Conservation (phyloP, 805 yeast species). For the Priceomyces medius region DNA sequence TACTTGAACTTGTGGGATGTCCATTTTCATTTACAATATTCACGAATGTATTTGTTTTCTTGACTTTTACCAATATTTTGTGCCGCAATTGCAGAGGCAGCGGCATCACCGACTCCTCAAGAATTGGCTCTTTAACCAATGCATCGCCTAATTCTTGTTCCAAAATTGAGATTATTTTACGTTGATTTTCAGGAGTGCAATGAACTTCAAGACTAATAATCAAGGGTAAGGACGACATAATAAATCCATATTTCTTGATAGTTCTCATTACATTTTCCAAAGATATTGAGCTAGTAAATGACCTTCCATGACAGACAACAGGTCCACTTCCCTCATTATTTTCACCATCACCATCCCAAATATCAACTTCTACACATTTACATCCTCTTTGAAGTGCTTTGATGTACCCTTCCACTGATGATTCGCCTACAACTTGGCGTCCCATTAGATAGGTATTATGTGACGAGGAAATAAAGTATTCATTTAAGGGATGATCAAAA, state of each 20-base stretch:
- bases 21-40: constrained; percentile 20
- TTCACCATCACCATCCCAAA: constrained; percentile 74
- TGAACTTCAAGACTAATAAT: constrained; percentile 83
- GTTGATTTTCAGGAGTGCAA: constrained; percentile 69
- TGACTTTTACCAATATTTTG: constrained; percentile 74
- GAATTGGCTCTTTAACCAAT: constrained; percentile 45
- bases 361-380: constrained; percentile 89
- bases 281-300: constrained; percentile 74
- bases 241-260: constrained; percentile 82
- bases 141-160: constrained; percentile 58
- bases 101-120: constrained; percentile 48
- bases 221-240: constrained; percentile 82
- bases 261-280: constrained; percentile 68
- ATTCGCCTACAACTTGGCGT: constrained; percentile 79
- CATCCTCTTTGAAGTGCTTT: constrained; percentile 89
- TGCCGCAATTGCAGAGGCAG: constrained; percentile 73
- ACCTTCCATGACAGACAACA: constrained; percentile 84
- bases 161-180: constrained; percentile 52
- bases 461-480: constrained; percentile 87
- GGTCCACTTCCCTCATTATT: constrained; percentile 52
- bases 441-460: constrained; percentile 93
- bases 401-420: constrained; percentile 88
- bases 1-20: constrained; percentile 13
- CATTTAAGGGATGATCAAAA: constrained; percentile 61
- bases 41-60: constrained; percentile 43